A percentile compares a stretch with the other conserved stretches of the same genome.
Conservation (phyloP, 805 yeast genomes). For the Allodekkera sacchari region DNA sequence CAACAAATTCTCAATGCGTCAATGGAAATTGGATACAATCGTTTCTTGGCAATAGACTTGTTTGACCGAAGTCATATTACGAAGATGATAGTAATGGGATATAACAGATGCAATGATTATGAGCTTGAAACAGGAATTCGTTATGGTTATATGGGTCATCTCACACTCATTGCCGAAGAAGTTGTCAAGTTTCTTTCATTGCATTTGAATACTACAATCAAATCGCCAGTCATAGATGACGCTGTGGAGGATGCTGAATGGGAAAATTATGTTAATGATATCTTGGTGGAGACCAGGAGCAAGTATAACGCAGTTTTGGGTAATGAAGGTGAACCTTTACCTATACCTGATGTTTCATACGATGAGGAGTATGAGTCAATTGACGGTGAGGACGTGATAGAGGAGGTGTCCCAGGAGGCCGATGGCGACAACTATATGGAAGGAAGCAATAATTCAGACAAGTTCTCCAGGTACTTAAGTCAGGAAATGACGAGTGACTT, state of each 20-base stretch:
- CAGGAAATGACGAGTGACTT: constrained; percentile 57
- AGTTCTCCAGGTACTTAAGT: constrained; percentile 66
- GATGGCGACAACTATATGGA: constrained; percentile 11
- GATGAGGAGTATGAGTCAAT: constrained; percentile 17
- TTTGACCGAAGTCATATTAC: constrained; percentile 58
- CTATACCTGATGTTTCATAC: constrained; percentile 28
- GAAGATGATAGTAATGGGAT: constrained; percentile 53
- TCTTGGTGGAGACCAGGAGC: constrained; percentile 81
- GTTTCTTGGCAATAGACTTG: constrained; percentile 62
- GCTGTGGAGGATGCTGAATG: constrained; percentile 20
- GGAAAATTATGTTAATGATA: constrained; percentile 64
- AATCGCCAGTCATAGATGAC: constrained; percentile 44
- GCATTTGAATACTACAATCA: constrained; percentile 46
- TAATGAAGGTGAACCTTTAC: constrained; percentile 29
- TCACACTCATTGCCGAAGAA: constrained; percentile 89
- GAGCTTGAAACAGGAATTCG: constrained; percentile 56
- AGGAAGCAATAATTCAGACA: constrained; percentile 28
- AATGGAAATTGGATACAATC: constrained; percentile 77
- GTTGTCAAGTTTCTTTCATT: constrained; percentile 76
- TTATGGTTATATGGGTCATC: constrained; percentile 95
- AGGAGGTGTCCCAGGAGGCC: constrained; percentile 11
- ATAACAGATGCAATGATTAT: constrained; percentile 46
- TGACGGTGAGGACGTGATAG: constrained; percentile 17
- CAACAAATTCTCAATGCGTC: constrained; percentile 83
- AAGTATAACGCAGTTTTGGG: constrained; percentile 93